These are phyloP conservation scores for Ogataea nitratoaversa DNA, from an alignment of 805 yeast species.

Conservation along the genomic window DNA sequence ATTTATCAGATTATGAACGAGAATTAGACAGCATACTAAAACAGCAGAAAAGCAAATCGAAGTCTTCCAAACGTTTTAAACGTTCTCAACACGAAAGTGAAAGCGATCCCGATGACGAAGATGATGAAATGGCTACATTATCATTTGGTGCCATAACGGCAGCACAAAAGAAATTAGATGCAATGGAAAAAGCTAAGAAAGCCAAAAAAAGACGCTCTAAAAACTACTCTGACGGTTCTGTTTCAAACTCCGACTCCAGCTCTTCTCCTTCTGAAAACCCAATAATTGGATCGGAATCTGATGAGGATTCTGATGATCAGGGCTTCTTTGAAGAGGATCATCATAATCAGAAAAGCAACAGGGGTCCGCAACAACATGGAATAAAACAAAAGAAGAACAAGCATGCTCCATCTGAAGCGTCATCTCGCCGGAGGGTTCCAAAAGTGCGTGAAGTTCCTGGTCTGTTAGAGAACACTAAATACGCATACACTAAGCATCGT, in stretches of 20 bases:
- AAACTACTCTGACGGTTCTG: too few species aligned
- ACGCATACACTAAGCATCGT: constrained; percentile 44
- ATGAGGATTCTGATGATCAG: constrained; percentile 13
- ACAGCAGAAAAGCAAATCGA: background rate
- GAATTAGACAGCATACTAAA: constrained; percentile 6
- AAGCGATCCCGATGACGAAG: constrained; percentile 22
- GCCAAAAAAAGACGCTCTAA: constrained; percentile 5
- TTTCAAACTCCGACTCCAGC: constrained; percentile 15
- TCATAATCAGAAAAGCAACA: constrained; percentile 13
- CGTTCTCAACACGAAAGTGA: constrained; percentile 15
- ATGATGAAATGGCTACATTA: constrained; percentile 48
- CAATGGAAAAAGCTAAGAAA: constrained; percentile 10
- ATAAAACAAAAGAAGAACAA: constrained; percentile 44
- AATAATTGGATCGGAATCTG: background rate
- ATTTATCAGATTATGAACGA: constrained; percentile 12
- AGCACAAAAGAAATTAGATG: constrained; percentile 49
- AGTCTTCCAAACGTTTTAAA: background rate
- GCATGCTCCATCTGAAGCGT: constrained; percentile 84
- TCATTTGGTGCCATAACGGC: constrained; percentile 62
- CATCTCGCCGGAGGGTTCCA: constrained; percentile 69
- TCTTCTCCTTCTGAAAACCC: constrained; percentile 17
- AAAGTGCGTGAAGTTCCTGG: constrained; percentile 74
- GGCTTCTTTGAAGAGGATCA: constrained; percentile 38
- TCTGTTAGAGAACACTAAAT: constrained; percentile 34
- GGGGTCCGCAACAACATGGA: constrained; percentile 5